phyloP scores from a whole-genome alignment of 2,329 filamentous ascomycete species.

The Zasmidium angulare region DNA sequence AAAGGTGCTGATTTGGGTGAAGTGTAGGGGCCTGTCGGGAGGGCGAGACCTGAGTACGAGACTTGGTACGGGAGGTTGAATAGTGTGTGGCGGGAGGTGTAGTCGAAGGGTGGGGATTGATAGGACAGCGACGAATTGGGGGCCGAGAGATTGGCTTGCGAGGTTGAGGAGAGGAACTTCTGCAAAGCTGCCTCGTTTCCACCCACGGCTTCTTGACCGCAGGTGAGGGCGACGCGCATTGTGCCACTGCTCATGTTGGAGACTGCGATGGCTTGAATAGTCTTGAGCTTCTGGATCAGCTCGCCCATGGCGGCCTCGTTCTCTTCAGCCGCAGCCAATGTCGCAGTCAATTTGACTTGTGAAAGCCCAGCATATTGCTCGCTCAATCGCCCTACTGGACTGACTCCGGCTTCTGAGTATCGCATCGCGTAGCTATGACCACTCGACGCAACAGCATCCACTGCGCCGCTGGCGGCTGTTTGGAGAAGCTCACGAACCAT shows the following conservation, averaged over 20 bases:
- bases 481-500: constrained; percentile 86
- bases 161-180: constrained; percentile 60
- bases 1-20: constrained; percentile 73
- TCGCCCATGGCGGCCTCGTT: constrained; percentile 67
- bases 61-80: constrained; percentile 96
- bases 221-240: constrained; percentile 81
- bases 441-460: constrained; percentile 87
- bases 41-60: constrained; percentile 82
- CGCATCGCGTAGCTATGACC: constrained; percentile 85
- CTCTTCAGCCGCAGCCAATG: constrained; percentile 72
- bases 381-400: constrained; percentile 66
- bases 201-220: constrained; percentile 69
- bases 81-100: constrained; percentile 64
- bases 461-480: constrained; percentile 80
- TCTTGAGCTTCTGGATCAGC: constrained; percentile 67
- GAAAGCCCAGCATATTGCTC: constrained; percentile 90
- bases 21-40: constrained; percentile 82
- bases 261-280: constrained; percentile 78
- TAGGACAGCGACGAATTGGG: constrained; percentile 25
- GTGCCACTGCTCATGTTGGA: constrained; percentile 55
- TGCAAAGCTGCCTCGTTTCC: constrained; percentile 70
- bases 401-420: constrained; percentile 78
- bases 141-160: constrained; percentile 24
- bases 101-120: constrained; percentile 23
- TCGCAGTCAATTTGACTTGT: constrained; percentile 81